Percentiles rank a stretch among this genome's conserved stretches.
Evolutionary conservation across 139 green algal species (phyloP).

Genomic region (Volvox reticuliferus): DNA sequence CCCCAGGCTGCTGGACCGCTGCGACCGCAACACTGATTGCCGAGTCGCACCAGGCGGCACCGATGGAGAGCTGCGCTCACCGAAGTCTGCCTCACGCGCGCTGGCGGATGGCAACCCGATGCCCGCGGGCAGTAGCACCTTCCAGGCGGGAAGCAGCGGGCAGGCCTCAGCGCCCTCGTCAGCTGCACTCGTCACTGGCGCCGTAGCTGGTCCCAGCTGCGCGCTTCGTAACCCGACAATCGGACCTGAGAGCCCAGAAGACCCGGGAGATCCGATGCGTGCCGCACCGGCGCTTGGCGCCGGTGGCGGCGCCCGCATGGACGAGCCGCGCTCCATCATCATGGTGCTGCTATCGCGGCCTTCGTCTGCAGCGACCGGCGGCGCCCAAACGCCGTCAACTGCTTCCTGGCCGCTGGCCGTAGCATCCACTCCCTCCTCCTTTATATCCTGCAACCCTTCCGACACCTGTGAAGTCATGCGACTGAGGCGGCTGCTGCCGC

Average conservation of each 20-base stretch:
- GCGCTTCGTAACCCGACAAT: background rate
- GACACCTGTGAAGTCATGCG: background rate
- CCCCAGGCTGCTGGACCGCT: conserved; percentile 24
- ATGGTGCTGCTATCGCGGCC: background rate
- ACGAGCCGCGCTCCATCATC: background rate
- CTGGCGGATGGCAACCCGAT: too few relatives aligned
- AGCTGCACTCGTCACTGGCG: background rate
- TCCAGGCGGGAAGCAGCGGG: conserved; percentile 31
- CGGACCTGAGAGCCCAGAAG: background rate
- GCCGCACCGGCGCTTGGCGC: background rate
- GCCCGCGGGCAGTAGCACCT: conserved; percentile 18
- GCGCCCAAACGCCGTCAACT: background rate
- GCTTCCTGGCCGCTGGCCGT: too few relatives aligned
- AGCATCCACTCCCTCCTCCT: background rate
- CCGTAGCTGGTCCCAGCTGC: background rate
- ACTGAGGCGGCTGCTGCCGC: conserved; percentile 30
- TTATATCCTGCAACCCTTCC: conserved; percentile 26
- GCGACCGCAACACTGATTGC: background rate
- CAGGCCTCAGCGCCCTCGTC: background rate
- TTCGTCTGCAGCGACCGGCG: background rate
- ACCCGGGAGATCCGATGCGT: conserved; percentile 14
- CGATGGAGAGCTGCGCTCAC: background rate
- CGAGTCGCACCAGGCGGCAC: background rate
- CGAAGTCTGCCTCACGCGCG: background rate
- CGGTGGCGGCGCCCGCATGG: background rate